Base-by-base conservation (phyloP, 768 basidiomycete species). In the Trametes villosa region DNA sequence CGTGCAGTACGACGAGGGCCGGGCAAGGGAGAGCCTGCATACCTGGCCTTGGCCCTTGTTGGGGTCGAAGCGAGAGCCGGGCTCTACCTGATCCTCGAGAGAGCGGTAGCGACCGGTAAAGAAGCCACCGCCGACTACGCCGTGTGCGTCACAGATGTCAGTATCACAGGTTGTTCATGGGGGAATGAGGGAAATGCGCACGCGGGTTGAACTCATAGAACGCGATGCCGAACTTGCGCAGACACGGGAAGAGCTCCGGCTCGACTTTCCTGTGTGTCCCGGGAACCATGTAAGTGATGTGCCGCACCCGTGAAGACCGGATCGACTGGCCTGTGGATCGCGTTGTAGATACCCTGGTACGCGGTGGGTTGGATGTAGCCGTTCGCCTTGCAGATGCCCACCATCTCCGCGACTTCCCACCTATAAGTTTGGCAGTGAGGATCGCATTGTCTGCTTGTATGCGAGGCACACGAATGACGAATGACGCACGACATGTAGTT, bases 61-160 rank as follows among this genome's bases (percentile, higher is more conserved):
- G 0, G 80, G 74, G 59, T 86, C 84, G 64, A 87, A 87, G 18
- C 86, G 78, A 13, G 82, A 82, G 18, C 86, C 85, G 22, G 75
- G 61, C 59, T 85, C 83, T 30, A 76, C 73, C 7, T 70, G 36
- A 57, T 78, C 79, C 8, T 79, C 72, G 9, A 73, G 53, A 0
- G 76, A 62, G 52, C 51, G 65, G 63, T 75, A 75, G 4, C 68
- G 59, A 26, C 79, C 78, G 6, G 83, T 85, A 57, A 71, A 71
- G 66, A 77, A 75, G 0, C 77, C 77, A 9, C 77, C 77, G 3
- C 70, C 71, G 22, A 79, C 74, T 75, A 55, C n/a, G 47, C 15
- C 45, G 44, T 24, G 26, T 50, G 18, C 9, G 4, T 11, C 5
- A n/a, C 9, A 1, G 30, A 13, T 15, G 27, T 8, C 29, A 8